Percentiles rank a stretch among this genome's conserved stretches.
These are phyloP conservation scores for Stephania japonica DNA, from an alignment of 164 flowering plant genomes.

Conservation along the genomic window DNA sequence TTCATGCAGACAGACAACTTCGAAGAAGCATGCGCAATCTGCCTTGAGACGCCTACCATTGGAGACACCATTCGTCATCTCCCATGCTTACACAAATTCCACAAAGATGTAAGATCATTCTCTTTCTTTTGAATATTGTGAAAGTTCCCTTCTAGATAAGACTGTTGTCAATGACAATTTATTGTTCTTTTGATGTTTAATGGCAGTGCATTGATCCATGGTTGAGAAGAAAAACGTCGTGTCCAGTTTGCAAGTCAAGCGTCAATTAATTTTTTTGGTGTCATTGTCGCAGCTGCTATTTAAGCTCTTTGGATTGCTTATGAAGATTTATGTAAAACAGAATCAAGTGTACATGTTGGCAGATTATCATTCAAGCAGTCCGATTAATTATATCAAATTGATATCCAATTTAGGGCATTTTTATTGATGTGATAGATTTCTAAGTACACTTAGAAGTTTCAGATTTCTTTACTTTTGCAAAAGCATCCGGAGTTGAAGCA, in stretches of 20 bases:
- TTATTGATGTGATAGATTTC: too few relatives aligned
- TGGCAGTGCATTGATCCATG: constrained; percentile 96
- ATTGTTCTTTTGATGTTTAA: constrained; percentile 5
- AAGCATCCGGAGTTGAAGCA: too few relatives aligned
- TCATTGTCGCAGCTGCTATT: not conserved
- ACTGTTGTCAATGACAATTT: not conserved
- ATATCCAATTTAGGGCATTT: too few relatives aligned
- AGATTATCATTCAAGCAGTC: not conserved
- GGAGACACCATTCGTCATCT: constrained; percentile 92
- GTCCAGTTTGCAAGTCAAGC: constrained; percentile 89
- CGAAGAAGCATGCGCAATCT: constrained; percentile 79
- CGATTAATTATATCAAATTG: not conserved
- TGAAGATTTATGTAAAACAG: not conserved
- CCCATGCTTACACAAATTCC: constrained; percentile 96
- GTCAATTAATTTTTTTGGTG: constrained; percentile 38
- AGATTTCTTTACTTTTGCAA: too few relatives aligned
- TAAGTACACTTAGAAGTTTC: too few relatives aligned
- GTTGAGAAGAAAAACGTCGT: constrained; percentile 69
- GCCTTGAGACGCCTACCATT: constrained; percentile 69
- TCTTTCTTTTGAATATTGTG: not conserved
- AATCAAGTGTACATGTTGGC: not conserved
- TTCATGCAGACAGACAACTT: constrained; percentile 44
- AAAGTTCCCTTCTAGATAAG: too few relatives aligned
- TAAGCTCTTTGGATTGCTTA: not conserved
- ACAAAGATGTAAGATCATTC: constrained; percentile 63